Base-by-base conservation (phyloP, 2,329 filamentous ascomycete species). In the Pseudogymnoascus sp. region DNA sequence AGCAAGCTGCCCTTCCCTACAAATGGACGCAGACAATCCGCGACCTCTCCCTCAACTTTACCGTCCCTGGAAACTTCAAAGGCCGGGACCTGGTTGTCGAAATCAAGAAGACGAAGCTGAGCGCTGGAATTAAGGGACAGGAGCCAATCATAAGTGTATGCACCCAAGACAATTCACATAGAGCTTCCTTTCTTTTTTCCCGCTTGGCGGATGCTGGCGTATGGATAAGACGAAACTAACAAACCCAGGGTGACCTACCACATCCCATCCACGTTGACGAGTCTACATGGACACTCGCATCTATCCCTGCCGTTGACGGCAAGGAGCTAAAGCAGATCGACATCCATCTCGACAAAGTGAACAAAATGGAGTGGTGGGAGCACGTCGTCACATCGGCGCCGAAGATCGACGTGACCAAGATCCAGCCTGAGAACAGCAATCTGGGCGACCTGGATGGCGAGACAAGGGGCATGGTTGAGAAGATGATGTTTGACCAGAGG, bases 401-500 rank as follows among this genome's bases (percentile, higher is more conserved):
- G 66, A 90, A 88, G 77, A 96, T 99, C 76, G 94, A 99, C 78
- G 91, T 95, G 36, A 87, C 88, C 70, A 97, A 96, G 80, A 97
- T 99, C 76, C 85, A 87, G 73, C 94, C 94, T 22, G 94, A 97
- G 78, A 92, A 89, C 74, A 92, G 88, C 73, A 96, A 92, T 75
- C 81, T 99, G 71, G 87, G 89, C 63, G 94, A 99, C 75, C 80
- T 99, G 68, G 93, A 97, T 73, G 94, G 94, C 65, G 90, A 96
- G 81, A 99, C 94, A 61, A 84, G 94, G 67, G 84, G 87, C 64
- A 97, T 99, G 93, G 94, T 99, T 49, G 94, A 99, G 85, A 99
- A 99, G 85, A 99, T 99, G 94, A 99, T 99, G 94, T 99, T 84
- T 72, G 94, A 99, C 79, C 94, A 99, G 82, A 83, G 90, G 68